Base-by-base conservation (phyloP, 1,284 basidiomycete species). In the Peniophora sp. region DNA sequence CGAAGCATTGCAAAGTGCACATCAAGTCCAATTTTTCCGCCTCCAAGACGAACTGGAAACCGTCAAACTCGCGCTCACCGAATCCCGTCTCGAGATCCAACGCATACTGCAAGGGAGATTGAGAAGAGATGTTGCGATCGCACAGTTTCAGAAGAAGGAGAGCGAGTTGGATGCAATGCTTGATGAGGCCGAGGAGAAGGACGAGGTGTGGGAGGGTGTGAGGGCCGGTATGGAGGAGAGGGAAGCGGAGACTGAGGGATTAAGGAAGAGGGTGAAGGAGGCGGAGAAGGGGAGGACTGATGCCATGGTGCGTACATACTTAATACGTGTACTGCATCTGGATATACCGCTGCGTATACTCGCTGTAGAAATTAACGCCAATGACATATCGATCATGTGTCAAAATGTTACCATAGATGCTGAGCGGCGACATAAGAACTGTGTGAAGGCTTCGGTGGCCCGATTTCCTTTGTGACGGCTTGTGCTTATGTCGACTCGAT, bases 111-210 rank as follows among this genome's bases (percentile, higher is more conserved):
- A 84, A 23, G 71, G 74, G 50, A 63, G 72, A 35, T 54, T 83
- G 41, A 79, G 81, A 59, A 69, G 83, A 51, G 85, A 89, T 54
- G 78, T 71, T 58, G 74, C 75, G 61, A 74, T 89, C 50, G 77
- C 73, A 9, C 74, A 78, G 63, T 86, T 85, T 58, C 79, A 83
- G 62, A 71, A 70, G 17, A 71, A 73, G 52, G 83, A 86, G 58
- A 66, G 69, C 6, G 81, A 83, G 55, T 64, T 85, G 41, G 79
- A 84, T 58, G 61, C 65, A 38, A 61, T 64, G 20, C 49, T 66
- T 10, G 60, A 56, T 8, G 56, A 61, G 47, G 56, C 69, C 2
- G 63, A 67, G 56, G 63, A 66, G 32, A 71, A 69, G 50, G 59
- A 85, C 19, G 69, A 68, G 41, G 69, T 72, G 24, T 55, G 74